Evolutionary conservation across 2,329 filamentous ascomycete genomes (phyloP).

Genomic region (Sordariomycetes sp.): DNA sequence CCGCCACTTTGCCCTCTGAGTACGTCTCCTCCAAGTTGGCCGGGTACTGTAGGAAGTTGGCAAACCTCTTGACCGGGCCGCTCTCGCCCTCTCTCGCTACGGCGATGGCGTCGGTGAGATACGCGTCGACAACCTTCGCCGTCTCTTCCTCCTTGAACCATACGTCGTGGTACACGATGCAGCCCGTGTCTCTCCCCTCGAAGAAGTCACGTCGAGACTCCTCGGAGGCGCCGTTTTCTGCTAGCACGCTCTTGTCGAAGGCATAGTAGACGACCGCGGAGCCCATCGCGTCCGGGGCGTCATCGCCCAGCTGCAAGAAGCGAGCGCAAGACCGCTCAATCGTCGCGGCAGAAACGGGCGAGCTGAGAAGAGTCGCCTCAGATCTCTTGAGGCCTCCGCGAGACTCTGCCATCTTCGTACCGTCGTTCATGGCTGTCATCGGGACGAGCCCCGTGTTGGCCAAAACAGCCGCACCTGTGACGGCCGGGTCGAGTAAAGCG

Average conservation of each 20-base stretch:
- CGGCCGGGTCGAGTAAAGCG: conserved; percentile 7
- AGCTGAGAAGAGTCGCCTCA: conserved; percentile 10
- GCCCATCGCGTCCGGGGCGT: conserved; percentile 8
- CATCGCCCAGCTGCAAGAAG: conserved; percentile 12
- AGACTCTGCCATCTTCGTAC: conserved; percentile 10
- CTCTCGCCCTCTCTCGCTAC: conserved; percentile 7
- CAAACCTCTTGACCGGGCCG: conserved; percentile 7
- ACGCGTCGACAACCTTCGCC: not conserved
- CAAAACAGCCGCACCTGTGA: conserved; percentile 10
- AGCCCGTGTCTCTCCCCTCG: conserved; percentile 10
- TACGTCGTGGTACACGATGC: conserved; percentile 5
- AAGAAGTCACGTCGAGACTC: conserved; percentile 7
- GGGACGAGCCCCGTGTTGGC: conserved; percentile 11
- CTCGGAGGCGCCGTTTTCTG: not conserved
- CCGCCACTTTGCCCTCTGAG: conserved; percentile 6
- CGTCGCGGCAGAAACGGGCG: conserved; percentile 3
- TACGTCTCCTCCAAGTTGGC: conserved; percentile 10
- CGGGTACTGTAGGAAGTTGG: conserved; percentile 11
- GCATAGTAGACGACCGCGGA: conserved; percentile 8
- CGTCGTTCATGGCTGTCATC: conserved; percentile 11
- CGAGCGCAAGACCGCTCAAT: conserved; percentile 11
- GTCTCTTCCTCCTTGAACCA: conserved; percentile 9
- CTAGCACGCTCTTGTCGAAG: conserved; percentile 8
- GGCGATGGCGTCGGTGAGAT: conserved; percentile 7
- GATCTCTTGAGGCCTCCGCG: conserved; percentile 17